phyloP scores from a whole-genome alignment of 768 basidiomycete species.

The Mycena indigotica region DNA sequence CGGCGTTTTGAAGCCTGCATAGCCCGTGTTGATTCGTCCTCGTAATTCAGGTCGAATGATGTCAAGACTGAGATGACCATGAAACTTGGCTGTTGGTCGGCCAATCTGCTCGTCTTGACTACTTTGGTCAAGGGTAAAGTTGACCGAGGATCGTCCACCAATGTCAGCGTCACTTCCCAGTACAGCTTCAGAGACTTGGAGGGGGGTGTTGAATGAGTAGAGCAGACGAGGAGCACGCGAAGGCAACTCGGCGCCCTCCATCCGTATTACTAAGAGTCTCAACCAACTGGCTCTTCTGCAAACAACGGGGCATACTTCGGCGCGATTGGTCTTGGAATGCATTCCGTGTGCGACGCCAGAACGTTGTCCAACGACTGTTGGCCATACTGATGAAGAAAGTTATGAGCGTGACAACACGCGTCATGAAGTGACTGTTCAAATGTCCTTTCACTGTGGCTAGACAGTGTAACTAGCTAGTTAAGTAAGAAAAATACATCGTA shows the following conservation, averaged over 20 bases:
- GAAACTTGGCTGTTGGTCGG: conserved; percentile 65
- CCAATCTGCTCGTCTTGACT: conserved; percentile 48
- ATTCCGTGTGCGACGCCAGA: conserved; percentile 18
- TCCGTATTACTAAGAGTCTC: conserved; percentile 58
- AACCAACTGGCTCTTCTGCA: conserved; percentile 2
- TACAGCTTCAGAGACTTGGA: conserved; percentile 65
- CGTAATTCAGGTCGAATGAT: conserved; percentile 71
- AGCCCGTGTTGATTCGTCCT: conserved; percentile 77
- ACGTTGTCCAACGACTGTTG: conserved; percentile 15
- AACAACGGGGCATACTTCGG: conserved; percentile 3
- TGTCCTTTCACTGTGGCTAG: conserved; percentile 2
- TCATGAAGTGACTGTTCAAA: neutral
- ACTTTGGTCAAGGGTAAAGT: conserved; percentile 68
- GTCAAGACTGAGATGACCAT: conserved; percentile 74
- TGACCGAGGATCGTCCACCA: conserved; percentile 78
- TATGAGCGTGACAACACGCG: conserved; percentile 4
- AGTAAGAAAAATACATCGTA: conserved; percentile 12
- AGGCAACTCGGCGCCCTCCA: conserved; percentile 74
- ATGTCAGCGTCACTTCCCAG: conserved; percentile 88
- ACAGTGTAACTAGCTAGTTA: conserved; percentile 10
- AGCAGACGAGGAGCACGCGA: conserved; percentile 64
- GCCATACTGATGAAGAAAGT: conserved; percentile 6
- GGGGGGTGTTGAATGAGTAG: conserved; percentile 60
- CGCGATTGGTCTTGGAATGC: conserved; percentile 10
- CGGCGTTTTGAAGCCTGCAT: conserved; percentile 89